Conservation (phyloP, 2,329 filamentous ascomycete species). For the Aspergillus sp. region DNA sequence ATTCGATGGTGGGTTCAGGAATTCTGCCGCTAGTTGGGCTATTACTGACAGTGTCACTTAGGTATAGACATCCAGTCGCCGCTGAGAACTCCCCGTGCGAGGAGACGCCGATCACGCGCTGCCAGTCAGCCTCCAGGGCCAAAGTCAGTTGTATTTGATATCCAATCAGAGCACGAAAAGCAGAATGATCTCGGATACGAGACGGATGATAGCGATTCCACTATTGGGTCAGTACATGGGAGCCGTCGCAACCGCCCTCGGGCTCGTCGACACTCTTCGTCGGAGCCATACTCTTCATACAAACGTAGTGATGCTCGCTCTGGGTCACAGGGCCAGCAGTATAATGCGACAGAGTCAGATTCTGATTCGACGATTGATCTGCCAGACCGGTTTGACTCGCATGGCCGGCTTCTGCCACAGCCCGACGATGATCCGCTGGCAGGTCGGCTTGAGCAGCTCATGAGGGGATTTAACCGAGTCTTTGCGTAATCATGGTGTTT, state of each 20-base stretch:
- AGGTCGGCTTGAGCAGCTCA: constrained; percentile 39
- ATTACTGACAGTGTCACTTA: constrained; percentile 18
- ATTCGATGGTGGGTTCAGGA: constrained; percentile 47
- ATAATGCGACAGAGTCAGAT: constrained; percentile 27
- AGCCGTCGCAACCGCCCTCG: constrained; percentile 27
- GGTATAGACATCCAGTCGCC: constrained; percentile 22
- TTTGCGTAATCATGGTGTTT: constrained; percentile 21
- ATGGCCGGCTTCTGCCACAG: constrained; percentile 41
- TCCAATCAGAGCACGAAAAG: constrained; percentile 18
- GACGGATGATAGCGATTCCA: constrained; percentile 46
- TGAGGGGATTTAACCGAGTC: constrained; percentile 33
- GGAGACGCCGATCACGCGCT: constrained; percentile 20
- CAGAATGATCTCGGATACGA: constrained; percentile 42
- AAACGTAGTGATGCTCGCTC: constrained; percentile 4
- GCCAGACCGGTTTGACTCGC: constrained; percentile 46
- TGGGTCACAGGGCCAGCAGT: not conserved
- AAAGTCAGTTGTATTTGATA: constrained; percentile 40
- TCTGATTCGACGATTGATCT: constrained; percentile 50
- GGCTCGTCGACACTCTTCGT: constrained; percentile 27
- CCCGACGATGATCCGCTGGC: constrained; percentile 36
- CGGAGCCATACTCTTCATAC: constrained; percentile 19
- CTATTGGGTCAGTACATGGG: constrained; percentile 27
- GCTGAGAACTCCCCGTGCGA: constrained; percentile 12
- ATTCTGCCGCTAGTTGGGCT: constrained; percentile 6
- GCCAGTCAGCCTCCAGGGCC: constrained; percentile 29